phyloP scores from a whole-genome alignment of 2,329 filamentous ascomycete genomes.

The Stemphylium lycopersici region DNA sequence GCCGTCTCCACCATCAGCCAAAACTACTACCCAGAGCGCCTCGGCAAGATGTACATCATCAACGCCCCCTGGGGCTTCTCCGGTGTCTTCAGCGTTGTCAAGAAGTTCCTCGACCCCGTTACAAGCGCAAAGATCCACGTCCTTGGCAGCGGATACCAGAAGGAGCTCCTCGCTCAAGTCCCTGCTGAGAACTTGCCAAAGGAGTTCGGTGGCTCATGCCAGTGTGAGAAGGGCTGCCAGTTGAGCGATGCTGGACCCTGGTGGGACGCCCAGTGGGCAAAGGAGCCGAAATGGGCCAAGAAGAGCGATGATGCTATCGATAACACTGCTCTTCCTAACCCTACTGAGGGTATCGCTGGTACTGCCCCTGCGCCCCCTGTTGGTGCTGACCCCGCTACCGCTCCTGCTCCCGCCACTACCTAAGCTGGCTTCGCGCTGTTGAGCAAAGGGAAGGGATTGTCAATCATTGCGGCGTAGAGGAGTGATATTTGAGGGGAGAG shows the following conservation, averaged over 20 bases:
- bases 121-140: constrained; percentile 97
- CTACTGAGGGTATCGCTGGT: constrained; percentile 29
- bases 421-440: not conserved
- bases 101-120: constrained; percentile 94
- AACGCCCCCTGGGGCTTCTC: constrained; percentile 96
- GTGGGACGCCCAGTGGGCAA: constrained; percentile 73
- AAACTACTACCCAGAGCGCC: constrained; percentile 98
- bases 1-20: constrained; percentile 88
- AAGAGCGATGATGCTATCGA: constrained; percentile 40
- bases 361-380: constrained; percentile 27
- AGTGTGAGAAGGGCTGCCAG: constrained; percentile 81
- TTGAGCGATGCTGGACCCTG: constrained; percentile 92
- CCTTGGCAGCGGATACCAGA: constrained; percentile 79
- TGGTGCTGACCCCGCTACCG: constrained; percentile 18
- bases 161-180: constrained; percentile 82
- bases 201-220: constrained; percentile 81
- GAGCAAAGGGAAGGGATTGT: not conserved
- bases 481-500: not conserved
- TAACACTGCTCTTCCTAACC: constrained; percentile 39
- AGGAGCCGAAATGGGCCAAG: constrained; percentile 60
- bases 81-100: constrained; percentile 82
- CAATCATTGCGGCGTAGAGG: constrained; percentile 5
- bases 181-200: constrained; percentile 88
- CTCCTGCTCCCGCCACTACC: constrained; percentile 49
- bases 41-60: constrained; percentile 96